These are phyloP conservation scores for Camellia lanceoleosa DNA, from an alignment of 148 eudicot genomes.

Conservation along the genomic window DNA sequence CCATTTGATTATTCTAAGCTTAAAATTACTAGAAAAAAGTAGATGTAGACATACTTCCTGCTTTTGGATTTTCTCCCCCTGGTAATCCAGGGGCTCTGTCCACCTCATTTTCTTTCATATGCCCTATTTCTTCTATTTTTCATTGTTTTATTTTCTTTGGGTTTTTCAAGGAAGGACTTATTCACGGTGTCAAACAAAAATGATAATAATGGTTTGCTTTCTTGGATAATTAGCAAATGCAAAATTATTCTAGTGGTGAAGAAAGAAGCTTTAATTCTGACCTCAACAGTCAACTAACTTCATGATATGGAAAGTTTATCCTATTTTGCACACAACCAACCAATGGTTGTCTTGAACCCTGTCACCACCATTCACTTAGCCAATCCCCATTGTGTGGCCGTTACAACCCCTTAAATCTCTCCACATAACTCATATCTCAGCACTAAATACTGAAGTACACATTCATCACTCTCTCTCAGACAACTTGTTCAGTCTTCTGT, in stretches of 20 bases:
- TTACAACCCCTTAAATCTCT: background rate
- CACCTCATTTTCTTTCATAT: background rate
- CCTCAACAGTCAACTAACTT: background rate
- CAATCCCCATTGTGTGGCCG: conserved; percentile 14
- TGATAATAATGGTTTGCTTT: background rate
- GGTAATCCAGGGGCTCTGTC: too few species aligned
- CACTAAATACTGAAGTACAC: background rate
- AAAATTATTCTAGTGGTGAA: background rate
- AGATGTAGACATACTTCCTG: too few species aligned
- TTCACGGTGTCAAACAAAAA: background rate
- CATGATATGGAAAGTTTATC: conserved; percentile 2
- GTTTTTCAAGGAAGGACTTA: background rate
- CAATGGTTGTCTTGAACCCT: background rate
- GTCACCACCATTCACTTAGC: background rate
- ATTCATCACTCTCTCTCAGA: background rate
- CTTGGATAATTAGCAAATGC: background rate
- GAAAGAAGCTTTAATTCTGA: background rate
- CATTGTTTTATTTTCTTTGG: background rate
- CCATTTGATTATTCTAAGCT: too few species aligned
- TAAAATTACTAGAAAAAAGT: too few species aligned
- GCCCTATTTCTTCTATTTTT: background rate
- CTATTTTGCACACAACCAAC: background rate
- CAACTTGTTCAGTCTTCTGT: background rate
- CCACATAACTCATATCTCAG: background rate
- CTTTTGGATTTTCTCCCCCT: background rate